Base-by-base conservation (phyloP, 805 yeast species). In the Candida tammaniensis region DNA sequence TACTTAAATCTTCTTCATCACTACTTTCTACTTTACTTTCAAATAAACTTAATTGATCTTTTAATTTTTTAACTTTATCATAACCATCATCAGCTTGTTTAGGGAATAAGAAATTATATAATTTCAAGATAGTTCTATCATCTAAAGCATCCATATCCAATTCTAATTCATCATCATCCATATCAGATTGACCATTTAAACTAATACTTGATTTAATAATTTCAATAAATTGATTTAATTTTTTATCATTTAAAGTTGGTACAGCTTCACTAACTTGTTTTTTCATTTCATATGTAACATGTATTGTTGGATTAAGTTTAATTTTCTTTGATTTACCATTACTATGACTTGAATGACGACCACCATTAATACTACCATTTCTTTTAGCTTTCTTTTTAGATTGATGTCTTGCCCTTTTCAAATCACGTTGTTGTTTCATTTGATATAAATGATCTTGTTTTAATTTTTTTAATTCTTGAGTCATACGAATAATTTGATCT, bases 241-340 rank as follows among this genome's bases (percentile, higher is more conserved):
- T 86, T 59, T 82, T 78, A 46, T 88, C 94, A 27, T 87, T 76
- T 43, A 80, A 63, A 39, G 78, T 80, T 33, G 82, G 80, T 55
- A 93, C 89, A 47, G 80, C 80, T 53, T 88, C 97, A 36, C 88
- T 78, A 39, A 93, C 80, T 57, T 87, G 93, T 55, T 86, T 86
- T 74, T 93, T 93, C 98, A 91, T 91, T 53, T 89, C 98, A 55
- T 86, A 93, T 0, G 96, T 86, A 34, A 91, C 87, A 29, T 29
- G 38, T 35, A 56, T 59, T 9, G 68, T 66, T 33, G 48, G 55
- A 20, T 39, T 47, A 46, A 39, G 19, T 24, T 33, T 39, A 1
- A 36, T 27, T 43, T 61, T 46, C 45, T 55, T 52, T 7, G 30
- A 23, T n/a, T 40, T 39, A 8, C 34, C 33, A 48, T 51, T 49